Conservation (phyloP, 1,284 basidiomycete species). For the Schizophyllum commune region DNA sequence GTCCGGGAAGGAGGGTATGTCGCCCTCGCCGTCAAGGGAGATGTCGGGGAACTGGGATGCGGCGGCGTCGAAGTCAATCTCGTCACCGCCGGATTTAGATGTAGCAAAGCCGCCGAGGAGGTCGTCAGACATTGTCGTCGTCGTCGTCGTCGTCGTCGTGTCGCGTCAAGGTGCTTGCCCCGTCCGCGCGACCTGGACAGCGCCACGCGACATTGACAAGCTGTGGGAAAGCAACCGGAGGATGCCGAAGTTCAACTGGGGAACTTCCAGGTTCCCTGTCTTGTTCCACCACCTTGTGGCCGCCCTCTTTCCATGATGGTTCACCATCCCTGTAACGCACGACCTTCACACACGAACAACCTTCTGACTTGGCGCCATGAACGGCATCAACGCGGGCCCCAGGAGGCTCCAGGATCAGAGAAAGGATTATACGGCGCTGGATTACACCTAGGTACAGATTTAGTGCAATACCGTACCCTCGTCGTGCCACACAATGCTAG, state of each 20-base stretch:
- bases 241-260: background rate
- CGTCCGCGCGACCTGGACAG: background rate
- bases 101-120: constrained; percentile 22
- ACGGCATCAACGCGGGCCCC: too few species aligned
- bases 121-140: constrained; percentile 9
- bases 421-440: too few species aligned
- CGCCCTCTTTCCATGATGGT: too few species aligned
- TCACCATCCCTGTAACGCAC: too few species aligned
- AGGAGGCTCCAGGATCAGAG: too few species aligned
- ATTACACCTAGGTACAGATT: too few species aligned
- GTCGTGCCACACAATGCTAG: too few species aligned
- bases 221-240: background rate
- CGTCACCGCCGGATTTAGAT: constrained; percentile 27
- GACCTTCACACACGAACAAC: too few species aligned
- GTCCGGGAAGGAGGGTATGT: constrained; percentile 29
- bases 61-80: constrained; percentile 72
- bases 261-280: background rate
- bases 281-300: background rate
- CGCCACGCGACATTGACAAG: background rate
- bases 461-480: too few species aligned
- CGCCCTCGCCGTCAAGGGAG: constrained; percentile 56
- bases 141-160: background rate
- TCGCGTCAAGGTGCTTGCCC: background rate
- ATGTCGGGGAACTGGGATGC: constrained; percentile 84
- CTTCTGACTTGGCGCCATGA: too few species aligned